Evolutionary conservation across 139 green algal species (phyloP), one percentile per base, ranked within the genome.

Genomic region (Eudorina sp.): DNA sequence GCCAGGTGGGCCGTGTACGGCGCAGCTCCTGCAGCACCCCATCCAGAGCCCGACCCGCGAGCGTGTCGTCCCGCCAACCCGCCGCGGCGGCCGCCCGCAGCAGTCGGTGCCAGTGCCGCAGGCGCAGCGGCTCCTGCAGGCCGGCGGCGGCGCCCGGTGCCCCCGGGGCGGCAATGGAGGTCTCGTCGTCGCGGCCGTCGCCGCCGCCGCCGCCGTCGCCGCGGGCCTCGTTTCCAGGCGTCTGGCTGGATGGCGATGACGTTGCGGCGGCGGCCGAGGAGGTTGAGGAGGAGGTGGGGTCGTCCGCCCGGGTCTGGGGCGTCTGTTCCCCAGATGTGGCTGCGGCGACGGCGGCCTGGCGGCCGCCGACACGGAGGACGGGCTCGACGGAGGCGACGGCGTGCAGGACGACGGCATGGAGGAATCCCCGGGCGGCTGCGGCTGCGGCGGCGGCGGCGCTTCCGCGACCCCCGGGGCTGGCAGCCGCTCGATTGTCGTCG

Each of bases 51-150:
- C 36, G 36, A 3, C 43, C 38, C 14, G 66, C 51, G 48, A 88
- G 66, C 25, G 0, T 4, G 9, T 41, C 36, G 11, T 81, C 48
- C 4, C 18, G 25, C 36, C 36, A 72, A 34, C 83, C 83, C 0
- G 21, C 66, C 0, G 36, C 68, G 8, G 11, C 83, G 3, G 83
- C 83, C 0, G 68, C 25, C 23, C 66, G 83, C 68, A 88, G 83
- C 83, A 88, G 68, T 68, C 25, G 48, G 21, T 82, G 66, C 83
- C 83, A 88, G 5, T 73, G 43, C 51, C 66, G 48, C 36, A 88
- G 51, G 41, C 48, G 83, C 36, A 81, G 48, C 11, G 82, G 66
- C 46, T 75, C 79, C 46, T n/a, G 69, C 69, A 53, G 36, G 38
- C 14, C 9, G 48, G 48, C 48, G 38, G 38, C 9, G 48, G 48